Conservation (phyloP, 2,329 filamentous ascomycete species). For the Colletotrichum tropicale region DNA sequence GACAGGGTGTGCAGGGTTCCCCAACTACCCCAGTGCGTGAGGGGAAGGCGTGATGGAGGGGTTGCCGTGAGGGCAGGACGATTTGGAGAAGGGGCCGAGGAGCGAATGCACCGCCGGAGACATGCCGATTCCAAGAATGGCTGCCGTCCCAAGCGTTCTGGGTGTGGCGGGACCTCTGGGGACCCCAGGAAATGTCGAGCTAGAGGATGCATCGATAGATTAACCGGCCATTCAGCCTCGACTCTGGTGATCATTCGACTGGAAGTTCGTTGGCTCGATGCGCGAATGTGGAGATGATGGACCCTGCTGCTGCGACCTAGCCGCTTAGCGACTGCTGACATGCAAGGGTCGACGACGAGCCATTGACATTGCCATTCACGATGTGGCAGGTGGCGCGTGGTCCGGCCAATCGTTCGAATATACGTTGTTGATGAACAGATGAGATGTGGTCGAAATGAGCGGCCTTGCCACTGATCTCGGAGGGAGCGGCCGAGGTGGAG, state of each 20-base stretch:
- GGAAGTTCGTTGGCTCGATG: neutral
- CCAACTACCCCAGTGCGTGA: slow-evolving; percentile 17
- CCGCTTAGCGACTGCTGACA: slow-evolving; percentile 4
- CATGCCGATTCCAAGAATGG: neutral
- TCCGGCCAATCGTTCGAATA: neutral
- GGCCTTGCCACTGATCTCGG: slow-evolving; percentile 10
- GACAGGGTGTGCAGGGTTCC: slow-evolving; percentile 9
- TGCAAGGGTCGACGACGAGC: slow-evolving; percentile 15
- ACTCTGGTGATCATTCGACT: neutral
- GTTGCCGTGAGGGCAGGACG: neutral
- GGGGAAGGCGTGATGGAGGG: slow-evolving; percentile 2
- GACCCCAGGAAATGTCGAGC: neutral
- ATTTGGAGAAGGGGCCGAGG: slow-evolving; percentile 6
- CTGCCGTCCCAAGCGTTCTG: neutral
- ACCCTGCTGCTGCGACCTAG: neutral
- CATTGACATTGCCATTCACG: neutral
- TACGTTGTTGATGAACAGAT: neutral
- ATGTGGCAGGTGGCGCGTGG: neutral
- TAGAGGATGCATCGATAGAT: neutral
- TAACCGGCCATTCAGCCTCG: slow-evolving; percentile 17
- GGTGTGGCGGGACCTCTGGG: neutral
- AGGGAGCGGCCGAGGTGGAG: neutral
- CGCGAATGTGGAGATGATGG: slow-evolving; percentile 4
- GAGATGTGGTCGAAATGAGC: neutral
- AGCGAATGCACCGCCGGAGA: neutral